These are phyloP conservation scores for Euphorbia corollata DNA, from an alignment of 441 rosid genomes.

Conservation along the genomic window DNA sequence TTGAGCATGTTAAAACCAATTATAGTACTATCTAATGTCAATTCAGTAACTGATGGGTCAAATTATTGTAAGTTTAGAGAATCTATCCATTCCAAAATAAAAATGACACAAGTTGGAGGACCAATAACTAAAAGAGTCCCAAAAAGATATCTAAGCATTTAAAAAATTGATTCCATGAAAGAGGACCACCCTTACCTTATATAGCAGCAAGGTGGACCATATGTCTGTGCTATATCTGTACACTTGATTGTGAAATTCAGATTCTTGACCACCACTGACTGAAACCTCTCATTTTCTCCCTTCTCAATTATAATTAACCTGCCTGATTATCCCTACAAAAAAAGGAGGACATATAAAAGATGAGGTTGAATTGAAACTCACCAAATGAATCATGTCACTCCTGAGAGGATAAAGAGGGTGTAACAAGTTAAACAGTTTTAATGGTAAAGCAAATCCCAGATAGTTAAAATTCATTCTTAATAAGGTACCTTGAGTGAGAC, in stretches of 20 bases:
- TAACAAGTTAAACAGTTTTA: background rate
- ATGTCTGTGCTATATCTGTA: conserved; percentile 7
- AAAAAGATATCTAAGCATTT: conserved; percentile 10
- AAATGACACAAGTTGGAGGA: conserved; percentile 4
- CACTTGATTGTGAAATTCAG: background rate
- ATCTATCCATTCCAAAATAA: conserved; percentile 1
- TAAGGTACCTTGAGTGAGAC: background rate
- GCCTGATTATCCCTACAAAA: no score
- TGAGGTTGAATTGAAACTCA: no score
- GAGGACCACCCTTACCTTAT: conserved; percentile 8
- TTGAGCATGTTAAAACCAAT: background rate
- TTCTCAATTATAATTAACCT: background rate
- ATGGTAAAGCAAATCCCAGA: background rate
- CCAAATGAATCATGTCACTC: no score
- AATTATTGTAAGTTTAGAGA: background rate
- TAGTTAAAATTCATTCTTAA: background rate
- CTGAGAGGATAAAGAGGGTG: no score
- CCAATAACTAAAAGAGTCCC: background rate
- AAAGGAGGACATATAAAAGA: no score
- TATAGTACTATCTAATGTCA: background rate
- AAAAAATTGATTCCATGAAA: background rate
- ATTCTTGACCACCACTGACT: conserved; percentile 4
- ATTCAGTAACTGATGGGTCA: background rate
- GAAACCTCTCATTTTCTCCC: background rate
- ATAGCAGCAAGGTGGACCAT: conserved; percentile 14